Base-by-base conservation (phyloP, 208 protist species). In the Vickermania spadyakhi region DNA sequence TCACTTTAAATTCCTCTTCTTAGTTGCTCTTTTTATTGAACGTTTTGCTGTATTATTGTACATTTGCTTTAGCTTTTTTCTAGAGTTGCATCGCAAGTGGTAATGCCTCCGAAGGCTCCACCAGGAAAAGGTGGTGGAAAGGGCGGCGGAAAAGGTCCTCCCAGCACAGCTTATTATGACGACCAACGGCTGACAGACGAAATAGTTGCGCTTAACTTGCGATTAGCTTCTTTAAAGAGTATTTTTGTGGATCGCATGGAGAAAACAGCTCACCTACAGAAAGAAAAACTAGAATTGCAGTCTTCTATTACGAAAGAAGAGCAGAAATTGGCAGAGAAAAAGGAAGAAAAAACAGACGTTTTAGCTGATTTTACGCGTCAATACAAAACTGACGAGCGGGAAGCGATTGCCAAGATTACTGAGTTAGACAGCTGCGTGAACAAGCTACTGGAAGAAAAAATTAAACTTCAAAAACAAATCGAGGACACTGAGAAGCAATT, bases 361-460 rank as follows among this genome's bases (percentile, higher is more conserved):
- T 62, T 96, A 11, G 84, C 82, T 0, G 90, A 96, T 60, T 89
- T 67, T 64, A 85, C 77, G n/a, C 74, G 90, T 21, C 79, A 89
- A 50, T 77, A 93, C 73, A 96, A 94, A 60, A 77, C 70, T 2
- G 79, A 81, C 4, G 86, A 96, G 65, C 67, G 73, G 27, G 68
- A 77, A 13, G 70, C 68, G 31, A 85, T 96, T 30, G 41, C 56
- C 22, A 29, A 75, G 42, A 75, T 90, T 45, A 79, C 73, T 30
- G 45, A 45, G n/a, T 55, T 93, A 1, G 84, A 94, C 55, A 64
- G 61, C 1, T 30, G 61, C 1, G 52, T 93, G 50, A 84, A 75
- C 51, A 61, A 49, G 5, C 65, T 91, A 36, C 72, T 79, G 23
- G 85, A 91, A 7, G 75, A 87, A 45, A 84, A 89, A 50, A 31